A percentile compares a stretch with the other conserved stretches of the same genome.
phyloP scores from a whole-genome alignment of 352 stramenopile genomes.

The Plasmopara halstedii region DNA sequence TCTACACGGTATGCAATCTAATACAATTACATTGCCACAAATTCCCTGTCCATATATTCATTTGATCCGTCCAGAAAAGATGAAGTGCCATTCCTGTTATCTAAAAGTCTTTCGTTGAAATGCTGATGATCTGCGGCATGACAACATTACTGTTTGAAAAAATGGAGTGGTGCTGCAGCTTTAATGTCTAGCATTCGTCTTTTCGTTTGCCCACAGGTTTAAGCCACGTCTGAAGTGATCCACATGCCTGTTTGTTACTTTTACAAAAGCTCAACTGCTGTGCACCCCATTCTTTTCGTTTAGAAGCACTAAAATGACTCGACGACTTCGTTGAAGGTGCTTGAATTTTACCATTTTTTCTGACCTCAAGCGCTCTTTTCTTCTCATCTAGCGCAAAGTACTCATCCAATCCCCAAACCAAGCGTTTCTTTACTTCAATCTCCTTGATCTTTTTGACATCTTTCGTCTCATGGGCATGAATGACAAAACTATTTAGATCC shows the following conservation, averaged over 20 bases:
- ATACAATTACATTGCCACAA: no score
- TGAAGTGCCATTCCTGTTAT: no score
- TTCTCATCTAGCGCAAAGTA: slow-evolving; percentile 26
- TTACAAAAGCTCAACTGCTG: slow-evolving; percentile 12
- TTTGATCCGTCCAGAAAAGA: no score
- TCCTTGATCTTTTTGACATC: slow-evolving; percentile 13
- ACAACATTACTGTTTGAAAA: slow-evolving; percentile 4
- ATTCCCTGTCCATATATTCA: no score
- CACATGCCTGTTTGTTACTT: slow-evolving; percentile 2
- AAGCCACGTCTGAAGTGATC: slow-evolving; percentile 11
- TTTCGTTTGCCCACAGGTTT: slow-evolving; percentile 3
- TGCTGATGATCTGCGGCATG: slow-evolving; percentile 1
- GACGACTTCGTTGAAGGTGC: not conserved
- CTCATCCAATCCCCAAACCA: slow-evolving; percentile 13
- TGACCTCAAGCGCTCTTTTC: slow-evolving; percentile 7
- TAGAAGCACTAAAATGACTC: not conserved
- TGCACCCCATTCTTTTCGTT: slow-evolving; percentile 14
- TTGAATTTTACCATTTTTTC: slow-evolving; percentile 1
- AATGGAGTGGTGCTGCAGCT: not conserved
- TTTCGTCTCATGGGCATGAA: slow-evolving; percentile 26
- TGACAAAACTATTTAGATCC: slow-evolving; percentile 20
- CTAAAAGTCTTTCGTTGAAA: slow-evolving; percentile 10
- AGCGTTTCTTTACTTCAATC: slow-evolving; percentile 22
- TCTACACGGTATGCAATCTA: no score
- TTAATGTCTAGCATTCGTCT: not conserved